A percentile compares a stretch with the other conserved stretches of the same genome.
phyloP scores from a whole-genome alignment of 306 rosid genomes.

The Inga oerstediana region DNA sequence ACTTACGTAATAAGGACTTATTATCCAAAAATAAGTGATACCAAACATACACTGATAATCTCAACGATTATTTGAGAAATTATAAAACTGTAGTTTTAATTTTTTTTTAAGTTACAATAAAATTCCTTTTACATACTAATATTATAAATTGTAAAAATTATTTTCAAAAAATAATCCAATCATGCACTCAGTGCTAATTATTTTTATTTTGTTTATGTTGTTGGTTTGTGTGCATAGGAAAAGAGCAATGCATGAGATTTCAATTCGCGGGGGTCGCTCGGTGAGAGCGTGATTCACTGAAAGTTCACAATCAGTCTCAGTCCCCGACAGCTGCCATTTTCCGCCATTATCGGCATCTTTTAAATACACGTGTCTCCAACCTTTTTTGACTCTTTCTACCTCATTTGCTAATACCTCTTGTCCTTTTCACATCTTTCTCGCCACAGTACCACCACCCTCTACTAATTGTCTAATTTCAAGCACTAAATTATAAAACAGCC shows the following conservation, averaged over 20 bases:
- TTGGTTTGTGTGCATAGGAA: not conserved
- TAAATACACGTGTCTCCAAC: slow-evolving; percentile 42
- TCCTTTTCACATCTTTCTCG: not conserved
- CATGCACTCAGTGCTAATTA: too few species aligned
- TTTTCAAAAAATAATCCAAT: too few species aligned
- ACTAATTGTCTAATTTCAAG: slow-evolving; percentile 13
- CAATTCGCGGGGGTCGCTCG: slow-evolving; percentile 22
- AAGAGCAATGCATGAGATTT: not conserved
- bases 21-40: too few species aligned
- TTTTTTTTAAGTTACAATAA: too few species aligned
- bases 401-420: not conserved
- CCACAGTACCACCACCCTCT: not conserved
- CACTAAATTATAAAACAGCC: slow-evolving; percentile 11
- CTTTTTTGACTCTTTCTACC: not conserved
- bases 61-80: too few species aligned
- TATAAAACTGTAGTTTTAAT: too few species aligned
- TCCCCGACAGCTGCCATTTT: slow-evolving; percentile 46
- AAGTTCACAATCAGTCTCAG: slow-evolving; percentile 4
- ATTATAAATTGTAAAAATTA: too few species aligned
- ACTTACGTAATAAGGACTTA: too few species aligned
- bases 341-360: slow-evolving; percentile 56
- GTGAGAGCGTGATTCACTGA: slow-evolving; percentile 22
- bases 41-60: too few species aligned
- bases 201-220: not conserved
- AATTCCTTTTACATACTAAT: too few species aligned